Evolutionary conservation across 1,284 basidiomycete genomes (phyloP), one percentile per base, ranked within the genome.

Genomic region (Cryptococcus sp.): DNA sequence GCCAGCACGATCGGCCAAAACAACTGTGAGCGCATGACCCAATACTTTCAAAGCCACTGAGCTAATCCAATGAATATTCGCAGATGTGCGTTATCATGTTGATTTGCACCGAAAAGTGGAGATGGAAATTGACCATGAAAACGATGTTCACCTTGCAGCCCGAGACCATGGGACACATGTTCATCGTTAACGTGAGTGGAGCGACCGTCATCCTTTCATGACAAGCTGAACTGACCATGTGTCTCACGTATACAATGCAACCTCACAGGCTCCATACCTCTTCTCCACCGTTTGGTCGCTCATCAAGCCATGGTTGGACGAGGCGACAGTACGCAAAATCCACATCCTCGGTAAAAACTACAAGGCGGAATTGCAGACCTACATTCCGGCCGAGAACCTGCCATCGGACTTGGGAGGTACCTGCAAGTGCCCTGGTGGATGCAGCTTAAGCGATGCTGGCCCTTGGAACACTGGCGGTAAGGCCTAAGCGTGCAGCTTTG

Each of bases 121-220:
- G 25, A 25, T 25, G 25, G 25, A 50, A 13, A 16, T 27, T 53
- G 5, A 20, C 52, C 40, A 50, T 47, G 19, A 19, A 10, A 13
- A 13, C 31, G 8, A 10, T 35, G 3, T 13, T 13, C 48, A 19
- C 38, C 17, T 51, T 20, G 23, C 47, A 94, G 81, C 91, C 91
- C 17, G 91, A 93, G 79, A 88, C 86, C 64, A 95, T 97, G 93
- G 93, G 93, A 80, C 90, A 90, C 75, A 95, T 96, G 83, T 97
- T 82, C 83, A 93, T 97, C 83, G 89, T 93, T 83, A 93, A 93
- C 74, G 88, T 73, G 54, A 65, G 72, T 68, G 16, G 19, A 5
- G 11, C 8, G 19, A 38, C 52, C 48, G 10, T 17, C 17, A 13
- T 2, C 4, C 3, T 68, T 22, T 23, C 7, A 13, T 17, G 11